Base-by-base conservation (phyloP, 176 grass and related monocot genomes). In the Zea mays region DNA sequence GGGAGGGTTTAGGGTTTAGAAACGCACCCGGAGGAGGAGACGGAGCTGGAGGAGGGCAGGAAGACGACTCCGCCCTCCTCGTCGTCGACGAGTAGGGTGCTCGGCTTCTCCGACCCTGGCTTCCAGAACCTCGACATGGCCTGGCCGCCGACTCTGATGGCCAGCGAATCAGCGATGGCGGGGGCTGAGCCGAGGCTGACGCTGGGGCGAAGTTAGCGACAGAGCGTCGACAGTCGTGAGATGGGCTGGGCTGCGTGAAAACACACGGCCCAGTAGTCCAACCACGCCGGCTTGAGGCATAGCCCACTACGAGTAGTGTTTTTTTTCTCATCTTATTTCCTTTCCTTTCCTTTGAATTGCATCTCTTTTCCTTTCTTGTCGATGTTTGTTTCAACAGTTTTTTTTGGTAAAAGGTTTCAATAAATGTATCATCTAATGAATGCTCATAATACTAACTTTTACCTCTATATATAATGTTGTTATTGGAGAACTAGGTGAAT, bases 1-100 rank as follows among this genome's bases (percentile, higher is more conserved):
- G 15, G 5, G 58, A 63, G 14, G 75, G 69, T 79, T 82, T 85
- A 86, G 67, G 79, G 86, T 84, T 74, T 68, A 75, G 55, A 57
- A 33, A 45, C 86, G 56, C 76, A 92, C 96, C 86, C 89, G 27
- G 85, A 89, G 19, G 95, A 91, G 69, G 94, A 97, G 37, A 88
- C 65, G 9, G 83, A 80, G 76, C 66, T 72, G 48, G 85, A 63
- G 35, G 66, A 70, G 5, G 87, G 49, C 19, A 93, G 84, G 77
- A 99, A 85, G 61, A 99, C 85, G 35, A 95, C 84, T 66, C 91
- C 87, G 11, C 92, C 96, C 79, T 93, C 96, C 82, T 99, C 92
- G 4, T 95, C 90, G 16, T 98, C 92, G 71, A 93, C 89, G 74
- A 98, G 77, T 21, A 91, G 68, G 61, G 92, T 73, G 43, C 71